Base-by-base conservation (phyloP, 1,139 yeast genomes). In the Geotrichum aggregatum region DNA sequence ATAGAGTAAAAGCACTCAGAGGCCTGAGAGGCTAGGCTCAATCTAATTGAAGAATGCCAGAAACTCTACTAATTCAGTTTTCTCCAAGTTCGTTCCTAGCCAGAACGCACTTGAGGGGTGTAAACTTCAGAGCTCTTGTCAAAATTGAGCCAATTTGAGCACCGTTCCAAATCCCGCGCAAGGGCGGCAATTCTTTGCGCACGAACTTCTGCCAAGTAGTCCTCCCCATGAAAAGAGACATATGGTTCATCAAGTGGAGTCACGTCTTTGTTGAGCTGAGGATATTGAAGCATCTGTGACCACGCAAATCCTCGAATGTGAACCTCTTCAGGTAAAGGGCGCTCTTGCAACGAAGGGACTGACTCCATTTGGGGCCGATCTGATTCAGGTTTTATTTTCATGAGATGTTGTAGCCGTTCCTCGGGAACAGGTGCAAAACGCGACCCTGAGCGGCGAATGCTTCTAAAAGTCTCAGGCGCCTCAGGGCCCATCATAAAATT, bases 291-390 rank as follows among this genome's bases (percentile, higher is more conserved):
- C 61, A 59, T 5, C 52, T 55, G 35, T 13, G 55, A 50, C 40
- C 60, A 58, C 1, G 56, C 57, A 28, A 52, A 47, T 18, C 55
- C 54, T 13, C 53, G 46, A 36, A 59, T 54, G 31, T 59, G 56
- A 19, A 53, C 51, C 38, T 61, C 64, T 34, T 52, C 55, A 3
- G 55, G 53, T 11, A 52, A 30, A 5, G 55, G 51, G 22, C 47
- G 40, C 14, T 19, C 39, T 6, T 22, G 14, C n/a, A 22, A 13
- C 6, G 19, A 22, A 24, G 44, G 44, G 30, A 40, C 24, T 8
- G 31, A 16, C 33, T 22, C 44, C 14, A 40, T 6, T n/a, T n/a
- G 16, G n/a, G 44, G 44, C 8, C 21, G 30, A 14, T 36, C 26
- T 10, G 16, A 21, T 18, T 11, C 31, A 5, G 18, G 33, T 21